phyloP scores from a whole-genome alignment of 2,329 filamentous ascomycete species.

The Penicillium sumatraense region DNA sequence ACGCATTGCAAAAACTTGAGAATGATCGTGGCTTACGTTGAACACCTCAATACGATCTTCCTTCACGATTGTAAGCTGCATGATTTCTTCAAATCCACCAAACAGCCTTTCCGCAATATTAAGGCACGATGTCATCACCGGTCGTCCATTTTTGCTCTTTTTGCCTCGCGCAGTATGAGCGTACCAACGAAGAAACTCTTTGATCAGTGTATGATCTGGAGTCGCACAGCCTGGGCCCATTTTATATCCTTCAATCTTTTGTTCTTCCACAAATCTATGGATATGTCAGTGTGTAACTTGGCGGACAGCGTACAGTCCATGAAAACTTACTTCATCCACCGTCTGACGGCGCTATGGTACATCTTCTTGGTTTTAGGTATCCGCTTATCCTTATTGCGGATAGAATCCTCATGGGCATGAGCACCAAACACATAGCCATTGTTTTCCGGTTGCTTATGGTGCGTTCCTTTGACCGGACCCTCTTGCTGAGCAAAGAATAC shows the following conservation, averaged over 20 bases:
- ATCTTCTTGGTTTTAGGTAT: conserved; percentile 20
- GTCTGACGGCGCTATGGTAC: conserved; percentile 6
- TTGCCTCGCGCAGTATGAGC: conserved; percentile 6
- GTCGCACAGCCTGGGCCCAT: conserved; percentile 5
- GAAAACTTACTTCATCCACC: conserved; percentile 16
- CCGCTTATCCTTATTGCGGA: conserved; percentile 19
- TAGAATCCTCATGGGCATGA: conserved; percentile 12
- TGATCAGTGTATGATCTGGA: conserved; percentile 15
- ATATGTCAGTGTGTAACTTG: conserved; percentile 5
- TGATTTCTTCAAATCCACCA: conserved; percentile 18
- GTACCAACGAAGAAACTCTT: conserved; percentile 22
- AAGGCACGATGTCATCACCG: conserved; percentile 13
- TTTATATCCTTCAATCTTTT: conserved; percentile 11
- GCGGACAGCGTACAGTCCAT: background rate
- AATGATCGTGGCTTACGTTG: conserved; percentile 12
- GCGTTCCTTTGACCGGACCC: conserved; percentile 9
- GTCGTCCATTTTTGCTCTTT: conserved; percentile 17
- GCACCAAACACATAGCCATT: conserved; percentile 20
- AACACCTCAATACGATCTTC: conserved; percentile 17
- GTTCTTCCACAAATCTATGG: conserved; percentile 11
- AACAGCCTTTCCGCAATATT: conserved; percentile 18
- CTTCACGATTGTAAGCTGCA: conserved; percentile 16
- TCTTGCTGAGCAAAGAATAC: conserved; percentile 17
- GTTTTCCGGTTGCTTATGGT: conserved; percentile 6
- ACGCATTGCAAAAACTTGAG: background rate